Evolutionary conservation across 495 filamentous ascomycete species (phyloP).

Genomic region (Neohortaea acidophila): DNA sequence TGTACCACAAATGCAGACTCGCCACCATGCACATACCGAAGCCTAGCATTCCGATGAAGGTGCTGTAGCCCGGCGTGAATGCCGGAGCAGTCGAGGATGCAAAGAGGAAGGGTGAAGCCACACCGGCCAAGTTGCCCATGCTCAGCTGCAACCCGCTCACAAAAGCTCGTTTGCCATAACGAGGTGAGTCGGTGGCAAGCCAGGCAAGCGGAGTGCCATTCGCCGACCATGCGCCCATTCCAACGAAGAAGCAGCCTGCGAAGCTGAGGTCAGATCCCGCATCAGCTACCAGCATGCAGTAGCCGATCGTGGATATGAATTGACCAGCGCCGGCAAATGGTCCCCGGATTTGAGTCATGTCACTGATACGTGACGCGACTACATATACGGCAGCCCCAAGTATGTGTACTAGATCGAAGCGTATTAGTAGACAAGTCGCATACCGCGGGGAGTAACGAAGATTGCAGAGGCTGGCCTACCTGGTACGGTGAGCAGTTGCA

Average conservation of each 20-base stretch:
- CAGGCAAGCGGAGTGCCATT: background rate
- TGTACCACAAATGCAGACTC: background rate
- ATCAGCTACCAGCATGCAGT: background rate
- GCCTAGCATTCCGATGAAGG: background rate
- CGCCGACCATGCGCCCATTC: background rate
- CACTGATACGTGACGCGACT: background rate
- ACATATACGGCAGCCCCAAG: constrained; percentile 26
- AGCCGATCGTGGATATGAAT: background rate
- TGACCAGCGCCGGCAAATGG: background rate
- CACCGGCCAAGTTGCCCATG: constrained; percentile 3
- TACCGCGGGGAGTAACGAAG: too few relatives aligned
- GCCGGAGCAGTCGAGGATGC: background rate
- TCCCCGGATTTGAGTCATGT: background rate
- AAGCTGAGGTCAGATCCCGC: background rate
- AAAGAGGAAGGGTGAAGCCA: background rate
- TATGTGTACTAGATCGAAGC: too few relatives aligned
- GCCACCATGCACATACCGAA: background rate
- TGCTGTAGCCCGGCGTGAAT: background rate
- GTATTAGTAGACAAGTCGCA: too few relatives aligned
- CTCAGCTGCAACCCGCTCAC: background rate
- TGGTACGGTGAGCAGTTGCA: constrained; percentile 26
- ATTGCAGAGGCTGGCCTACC: too few relatives aligned
- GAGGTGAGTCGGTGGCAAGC: background rate
- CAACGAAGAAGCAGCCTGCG: constrained; percentile 1
- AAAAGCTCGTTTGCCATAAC: constrained; percentile 3